Conservation (phyloP, 768 basidiomycete genomes). For the Lyophyllum atratum region DNA sequence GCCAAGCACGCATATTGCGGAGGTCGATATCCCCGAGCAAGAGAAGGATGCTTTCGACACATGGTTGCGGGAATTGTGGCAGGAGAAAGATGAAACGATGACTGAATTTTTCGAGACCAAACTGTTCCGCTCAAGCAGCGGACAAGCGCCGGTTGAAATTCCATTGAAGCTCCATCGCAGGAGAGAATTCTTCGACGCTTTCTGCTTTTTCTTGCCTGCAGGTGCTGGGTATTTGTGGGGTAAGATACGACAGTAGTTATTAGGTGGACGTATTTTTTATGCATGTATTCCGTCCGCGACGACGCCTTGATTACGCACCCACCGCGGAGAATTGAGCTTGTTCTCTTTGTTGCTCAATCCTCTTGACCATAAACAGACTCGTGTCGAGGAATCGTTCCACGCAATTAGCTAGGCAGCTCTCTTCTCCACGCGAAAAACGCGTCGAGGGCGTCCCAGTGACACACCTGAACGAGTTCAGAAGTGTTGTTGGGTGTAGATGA, state of each 20-base stretch:
- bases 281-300: neutral
- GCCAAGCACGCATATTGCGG: slow-evolving; percentile 28
- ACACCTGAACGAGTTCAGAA: slow-evolving; percentile 54
- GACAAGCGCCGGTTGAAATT: slow-evolving; percentile 43
- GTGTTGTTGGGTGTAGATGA: slow-evolving; percentile 1
- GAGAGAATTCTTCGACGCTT: slow-evolving; percentile 65
- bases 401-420: slow-evolving; percentile 84
- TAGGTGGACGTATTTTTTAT: neutral
- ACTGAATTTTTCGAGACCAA: slow-evolving; percentile 61
- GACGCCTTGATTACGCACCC: slow-evolving; percentile 6
- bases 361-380: slow-evolving; percentile 78
- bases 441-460: slow-evolving; percentile 78
- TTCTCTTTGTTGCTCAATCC: slow-evolving; percentile 50
- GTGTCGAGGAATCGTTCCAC: slow-evolving; percentile 92
- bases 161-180: slow-evolving; percentile 57
- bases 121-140: slow-evolving; percentile 37
- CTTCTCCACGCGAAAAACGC: slow-evolving; percentile 78
- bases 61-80: slow-evolving; percentile 86
- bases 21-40: slow-evolving; percentile 52
- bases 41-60: slow-evolving; percentile 73
- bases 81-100: slow-evolving; percentile 80
- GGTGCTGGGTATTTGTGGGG: slow-evolving; percentile 50
- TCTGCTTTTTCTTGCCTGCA: slow-evolving; percentile 70
- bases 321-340: slow-evolving; percentile 18
- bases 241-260: slow-evolving; percentile 31